Percentiles rank a stretch among this genome's conserved stretches.
These are phyloP conservation scores for Wickerhamomyces ciferrii DNA, from an alignment of 805 yeast genomes.

Conservation along the genomic window DNA sequence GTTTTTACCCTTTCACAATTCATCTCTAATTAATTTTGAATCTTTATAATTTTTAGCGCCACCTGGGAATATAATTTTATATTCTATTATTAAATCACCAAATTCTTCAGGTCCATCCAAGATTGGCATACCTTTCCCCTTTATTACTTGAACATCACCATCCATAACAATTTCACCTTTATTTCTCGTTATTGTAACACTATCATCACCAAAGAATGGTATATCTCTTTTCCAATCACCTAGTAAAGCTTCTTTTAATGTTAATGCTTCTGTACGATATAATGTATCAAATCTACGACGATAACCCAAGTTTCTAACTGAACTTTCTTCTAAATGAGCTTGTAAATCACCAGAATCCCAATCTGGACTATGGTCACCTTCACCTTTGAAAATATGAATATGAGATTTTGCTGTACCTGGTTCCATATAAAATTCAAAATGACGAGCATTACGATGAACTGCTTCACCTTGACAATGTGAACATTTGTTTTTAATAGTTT, in stretches of 20 bases:
- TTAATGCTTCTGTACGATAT: conserved; percentile 76
- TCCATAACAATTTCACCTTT: conserved; percentile 47
- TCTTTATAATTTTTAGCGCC: conserved; percentile 20
- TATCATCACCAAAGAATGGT: conserved; percentile 57
- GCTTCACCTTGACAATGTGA: conserved; percentile 66
- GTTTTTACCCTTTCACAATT: conserved; percentile 10
- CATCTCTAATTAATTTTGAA: conserved; percentile 14
- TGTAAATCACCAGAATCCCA: conserved; percentile 75
- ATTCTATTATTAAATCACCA: conserved; percentile 50
- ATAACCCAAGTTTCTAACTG: conserved; percentile 66
- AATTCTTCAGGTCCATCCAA: conserved; percentile 40
- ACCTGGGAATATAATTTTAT: conserved; percentile 39
- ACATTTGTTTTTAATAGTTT: conserved; percentile 60
- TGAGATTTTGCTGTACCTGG: conserved; percentile 68
- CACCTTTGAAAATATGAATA: conserved; percentile 57
- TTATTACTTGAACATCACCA: conserved; percentile 69
- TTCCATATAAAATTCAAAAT: conserved; percentile 54
- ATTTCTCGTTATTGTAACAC: conserved; percentile 37
- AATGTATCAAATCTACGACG: conserved; percentile 71
- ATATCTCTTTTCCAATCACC: conserved; percentile 82
- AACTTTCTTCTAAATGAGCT: conserved; percentile 54
- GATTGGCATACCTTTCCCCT: conserved; percentile 85
- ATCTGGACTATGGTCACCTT: conserved; percentile 83
- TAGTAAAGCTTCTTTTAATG: conserved; percentile 60
- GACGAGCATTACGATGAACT: conserved; percentile 49